Evolutionary conservation across 2,329 filamentous ascomycete genomes (phyloP).

Genomic region (Rhynchosporium agropyri): DNA sequence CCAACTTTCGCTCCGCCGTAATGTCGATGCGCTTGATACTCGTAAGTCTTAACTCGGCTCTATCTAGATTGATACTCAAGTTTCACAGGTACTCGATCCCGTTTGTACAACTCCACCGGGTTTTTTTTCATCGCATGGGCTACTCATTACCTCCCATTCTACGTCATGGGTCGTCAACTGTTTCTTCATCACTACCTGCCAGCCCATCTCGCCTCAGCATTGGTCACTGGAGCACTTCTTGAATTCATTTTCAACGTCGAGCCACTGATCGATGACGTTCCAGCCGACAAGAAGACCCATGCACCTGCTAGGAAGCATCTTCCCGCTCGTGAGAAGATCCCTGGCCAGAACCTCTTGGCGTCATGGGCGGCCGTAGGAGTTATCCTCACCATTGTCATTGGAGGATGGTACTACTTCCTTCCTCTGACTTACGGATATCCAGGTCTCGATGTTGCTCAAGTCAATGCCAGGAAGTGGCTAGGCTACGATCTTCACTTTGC

Average conservation of each 20-base stretch:
- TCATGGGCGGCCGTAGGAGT: slow-evolving; percentile 78
- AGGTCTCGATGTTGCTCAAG: slow-evolving; percentile 76
- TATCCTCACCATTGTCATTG: slow-evolving; percentile 68
- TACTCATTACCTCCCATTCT: slow-evolving; percentile 97
- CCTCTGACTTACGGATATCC: slow-evolving; percentile 95
- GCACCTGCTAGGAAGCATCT: slow-evolving; percentile 58
- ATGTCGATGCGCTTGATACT: slow-evolving; percentile 88
- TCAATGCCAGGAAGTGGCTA: slow-evolving; percentile 89
- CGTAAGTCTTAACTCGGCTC: slow-evolving; percentile 62
- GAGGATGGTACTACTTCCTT: slow-evolving; percentile 89
- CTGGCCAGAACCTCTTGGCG: slow-evolving; percentile 72
- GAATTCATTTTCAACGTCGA: slow-evolving; percentile 97
- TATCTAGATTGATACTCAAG: slow-evolving; percentile 40
- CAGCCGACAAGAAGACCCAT: slow-evolving; percentile 51
- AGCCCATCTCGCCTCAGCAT: slow-evolving; percentile 84
- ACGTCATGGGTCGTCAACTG: slow-evolving; percentile 94
- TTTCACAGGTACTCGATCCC: slow-evolving; percentile 75
- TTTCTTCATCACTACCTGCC: slow-evolving; percentile 98
- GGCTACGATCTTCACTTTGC: slow-evolving; percentile 98
- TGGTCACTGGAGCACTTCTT: slow-evolving; percentile 87
- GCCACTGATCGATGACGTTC: slow-evolving; percentile 60
- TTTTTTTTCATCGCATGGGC: slow-evolving; percentile 99
- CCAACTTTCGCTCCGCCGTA: slow-evolving; percentile 89
- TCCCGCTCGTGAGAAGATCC: slow-evolving; percentile 80
- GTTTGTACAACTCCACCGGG: slow-evolving; percentile 96